These are phyloP conservation scores for Lactarius sanguifluus DNA, from an alignment of 768 basidiomycete genomes.

Conservation along the genomic window DNA sequence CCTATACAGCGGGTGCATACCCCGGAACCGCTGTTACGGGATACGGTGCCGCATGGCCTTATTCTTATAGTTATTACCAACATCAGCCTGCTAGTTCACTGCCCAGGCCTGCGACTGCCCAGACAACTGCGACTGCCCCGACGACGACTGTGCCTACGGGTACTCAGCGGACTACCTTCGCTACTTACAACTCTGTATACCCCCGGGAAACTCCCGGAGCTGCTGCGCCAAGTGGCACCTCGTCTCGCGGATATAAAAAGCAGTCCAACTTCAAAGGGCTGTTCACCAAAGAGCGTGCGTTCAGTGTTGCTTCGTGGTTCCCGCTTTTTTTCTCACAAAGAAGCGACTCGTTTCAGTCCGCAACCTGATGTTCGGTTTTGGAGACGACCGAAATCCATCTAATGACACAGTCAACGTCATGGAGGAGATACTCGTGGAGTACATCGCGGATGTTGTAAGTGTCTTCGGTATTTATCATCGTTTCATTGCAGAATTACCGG, in stretches of 20 bases:
- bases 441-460: conserved; percentile 86
- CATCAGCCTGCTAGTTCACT: conserved; percentile 28
- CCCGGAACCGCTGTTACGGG: conserved; percentile 62
- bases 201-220: conserved; percentile 49
- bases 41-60: conserved; percentile 64
- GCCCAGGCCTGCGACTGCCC: conserved; percentile 31
- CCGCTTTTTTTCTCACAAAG: neutral
- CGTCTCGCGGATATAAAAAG: conserved; percentile 54
- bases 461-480: conserved; percentile 19
- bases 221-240: conserved; percentile 40
- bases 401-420: conserved; percentile 87
- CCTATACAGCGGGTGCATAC: conserved; percentile 51
- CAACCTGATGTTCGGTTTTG: conserved; percentile 90
- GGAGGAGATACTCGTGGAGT: conserved; percentile 92
- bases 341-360: conserved; percentile 52
- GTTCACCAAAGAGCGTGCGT: conserved; percentile 80
- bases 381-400: conserved; percentile 85
- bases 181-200: conserved; percentile 45
- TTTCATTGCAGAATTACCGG: conserved; percentile 8
- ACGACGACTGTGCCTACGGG: conserved; percentile 28
- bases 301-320: neutral
- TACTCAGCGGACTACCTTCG: conserved; percentile 31
- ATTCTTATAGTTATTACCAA: conserved; percentile 59
- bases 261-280: conserved; percentile 70
- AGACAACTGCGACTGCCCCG: conserved; percentile 25